Evolutionary conservation across 331 rosid genomes (phyloP).

Genomic region (Acacia concinna): DNA sequence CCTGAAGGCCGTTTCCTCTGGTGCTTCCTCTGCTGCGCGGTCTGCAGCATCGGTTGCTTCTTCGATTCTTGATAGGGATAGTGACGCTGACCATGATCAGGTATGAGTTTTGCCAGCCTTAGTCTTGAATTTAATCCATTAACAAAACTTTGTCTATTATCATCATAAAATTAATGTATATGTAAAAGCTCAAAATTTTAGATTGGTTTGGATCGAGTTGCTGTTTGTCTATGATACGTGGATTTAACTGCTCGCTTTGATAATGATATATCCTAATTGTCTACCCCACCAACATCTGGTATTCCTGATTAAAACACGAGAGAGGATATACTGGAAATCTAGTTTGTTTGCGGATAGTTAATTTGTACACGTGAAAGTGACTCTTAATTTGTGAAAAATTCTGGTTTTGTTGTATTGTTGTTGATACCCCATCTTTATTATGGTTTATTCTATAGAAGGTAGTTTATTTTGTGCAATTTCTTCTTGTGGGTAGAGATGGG

Average conservation of each 20-base stretch:
- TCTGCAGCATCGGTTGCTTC: conserved; percentile 95
- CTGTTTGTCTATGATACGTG: conserved; percentile 22
- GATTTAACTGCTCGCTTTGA: not conserved
- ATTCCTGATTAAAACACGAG: not conserved
- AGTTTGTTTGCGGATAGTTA: not conserved
- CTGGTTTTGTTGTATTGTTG: not conserved
- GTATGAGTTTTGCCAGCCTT: conserved; percentile 34
- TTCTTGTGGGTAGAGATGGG: not conserved
- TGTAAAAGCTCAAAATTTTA: not conserved
- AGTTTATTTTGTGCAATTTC: conserved; percentile 13
- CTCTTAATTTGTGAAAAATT: not conserved
- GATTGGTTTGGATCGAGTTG: conserved; percentile 19
- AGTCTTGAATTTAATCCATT: not conserved
- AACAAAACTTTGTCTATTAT: not conserved
- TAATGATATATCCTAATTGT: not conserved
- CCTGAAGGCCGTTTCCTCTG: conserved; percentile 80
- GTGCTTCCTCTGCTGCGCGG: conserved; percentile 92
- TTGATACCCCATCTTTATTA: not conserved
- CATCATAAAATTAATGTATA: not conserved
- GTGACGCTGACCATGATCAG: conserved; percentile 72
- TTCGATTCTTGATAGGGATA: conserved; percentile 85
- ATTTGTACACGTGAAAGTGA: not conserved
- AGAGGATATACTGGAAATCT: not conserved
- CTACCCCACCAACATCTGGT: not conserved
- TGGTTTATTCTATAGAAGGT: conserved; percentile 19